Evolutionary conservation across 305 asterid genomes (phyloP), one percentile per base, ranked within the genome.

Genomic region (Rubia balearica): DNA sequence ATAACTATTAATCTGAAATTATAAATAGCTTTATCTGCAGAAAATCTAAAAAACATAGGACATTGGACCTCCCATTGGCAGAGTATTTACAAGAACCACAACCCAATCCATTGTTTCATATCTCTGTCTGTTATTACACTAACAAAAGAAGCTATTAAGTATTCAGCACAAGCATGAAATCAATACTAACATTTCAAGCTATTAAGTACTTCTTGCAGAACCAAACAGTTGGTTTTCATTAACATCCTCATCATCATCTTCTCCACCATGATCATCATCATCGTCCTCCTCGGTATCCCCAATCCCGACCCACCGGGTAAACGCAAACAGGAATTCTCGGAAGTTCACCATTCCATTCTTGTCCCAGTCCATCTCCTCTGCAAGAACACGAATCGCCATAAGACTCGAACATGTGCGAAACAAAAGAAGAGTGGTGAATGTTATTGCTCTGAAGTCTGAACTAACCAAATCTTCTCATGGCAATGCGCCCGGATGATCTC

Each of bases 331-430:
- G 74, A 89, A 91, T 57, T 91, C 98, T 75, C 89, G 88, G 84
- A 86, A 91, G 87, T 87, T 89, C 48, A 88, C 98, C 82, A 75
- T 86, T 72, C 98, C 98, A 62, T 90, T 91, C 78, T 79, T 88
- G 79, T 88, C 96, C 96, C 96, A 91, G 80, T 91, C 98, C 98
- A 91, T 91, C 83, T 91, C 96, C 77, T 91, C 98, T 91, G 88
- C 83, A 84, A 77, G 38, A 71, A 51, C 30, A 61, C 43, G 65
- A 53, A 40, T 13, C 38, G 1, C 24, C 36, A n/a, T n/a, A 69
- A 17, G 40, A 22, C 11, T n/a, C n/a, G n/a, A n/a, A n/a, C n/a
- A n/a, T n/a, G n/a, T n/a, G n/a, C n/a, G n/a, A n/a, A n/a, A n/a
- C 41, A 21, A 42, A 38, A 36, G 22, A 71, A 61, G 41, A 6